Base-by-base conservation (phyloP, 2,329 filamentous ascomycete species). In the Didymella lethalis region DNA sequence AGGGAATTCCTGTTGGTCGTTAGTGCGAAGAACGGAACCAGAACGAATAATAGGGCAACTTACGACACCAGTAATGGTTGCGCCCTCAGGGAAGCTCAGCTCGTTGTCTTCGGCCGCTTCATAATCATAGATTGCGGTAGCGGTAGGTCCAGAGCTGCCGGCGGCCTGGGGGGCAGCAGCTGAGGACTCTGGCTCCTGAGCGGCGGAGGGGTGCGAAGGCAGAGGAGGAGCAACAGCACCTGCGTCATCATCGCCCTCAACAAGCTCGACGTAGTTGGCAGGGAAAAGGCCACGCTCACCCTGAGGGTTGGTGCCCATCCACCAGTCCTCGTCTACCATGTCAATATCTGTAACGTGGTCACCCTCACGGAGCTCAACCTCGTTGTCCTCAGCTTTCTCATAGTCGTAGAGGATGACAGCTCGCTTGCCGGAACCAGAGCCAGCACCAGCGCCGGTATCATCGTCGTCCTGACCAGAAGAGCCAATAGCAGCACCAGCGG, bases 311-410 rank as follows among this genome's bases (percentile, higher is more conserved):
- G 90, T 91, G 43, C 96, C 95, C 86, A 97, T 90, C 95, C 95
- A 99, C 95, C 95, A 99, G 75, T 99, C 94, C 50, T 96, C 90
- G 69, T 98, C 95, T 2, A 99, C 92, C 91, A 96, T 96, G 63
- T 98, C 92, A 70, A 99, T 97, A 74, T 97, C 90, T 25, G 86
- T 93, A 36, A 99, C 90, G 64, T 89, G 86, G 70, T 97, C 91
- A 63, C 93, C 93, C 79, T 99, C 95, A 26, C 86, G 84, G 18
- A 99, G 85, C 65, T 97, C 93, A 57, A 99, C 86, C 79, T 99
- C 95, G 72, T 99, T 99, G 66, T 97, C 93, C 77, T 99, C 95
- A 1, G 93, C 93, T 80, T 96, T 97, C 71, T 97, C 94, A 74
- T 99, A 99, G 75, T 99, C 95, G 75, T 95, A 99, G 71, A 95